Evolutionary conservation across 345 rosid species (phyloP), one percentile per base, ranked within the genome.

Genomic region (Citrus sp.): DNA sequence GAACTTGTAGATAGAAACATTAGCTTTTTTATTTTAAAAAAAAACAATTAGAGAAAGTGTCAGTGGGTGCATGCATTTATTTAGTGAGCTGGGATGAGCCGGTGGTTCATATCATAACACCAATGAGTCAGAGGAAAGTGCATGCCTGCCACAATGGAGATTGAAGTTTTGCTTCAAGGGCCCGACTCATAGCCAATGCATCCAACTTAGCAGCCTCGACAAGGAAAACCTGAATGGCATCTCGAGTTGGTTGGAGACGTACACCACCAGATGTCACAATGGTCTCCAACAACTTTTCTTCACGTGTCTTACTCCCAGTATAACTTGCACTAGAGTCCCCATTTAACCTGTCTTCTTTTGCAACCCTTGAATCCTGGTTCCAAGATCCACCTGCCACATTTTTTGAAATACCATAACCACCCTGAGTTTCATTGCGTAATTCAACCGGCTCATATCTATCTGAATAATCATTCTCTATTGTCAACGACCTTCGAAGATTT

Each of bases 171-270:
- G 86, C 81, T 72, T 90, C 97, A 82, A 97, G 92, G 55, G 97
- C 97, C 80, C 85, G 84, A 85, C 93, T 87, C 83, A 97, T 80
- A 70, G 90, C 85, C 88, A 92, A 74, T 55, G 90, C 85, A 75
- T 97, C 95, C 88, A 93, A 80, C 85, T 94, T 97, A 28, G 90
- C 90, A 82, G 98, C 99, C 89, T 92, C 98, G 71, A 77, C 71
- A 30, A 97, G 93, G 81, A 97, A 92, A 79, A 85, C 88, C 76
- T 90, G 95, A 82, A 94, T 83, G 37, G 97, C 93, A 88, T 97
- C 99, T 67, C 97, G 90, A 78, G 99, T 93, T 59, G 99, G 98
- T 82, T 97, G 98, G 71, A 97, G 82, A 25, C 99, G 97, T 72
- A 97, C 94, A 77, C 98, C 98, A 59, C 99, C 98, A 59, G 93